Evolutionary conservation across 148 eudicot genomes (phyloP).

Genomic region (Heliamphora exappendiculata): DNA sequence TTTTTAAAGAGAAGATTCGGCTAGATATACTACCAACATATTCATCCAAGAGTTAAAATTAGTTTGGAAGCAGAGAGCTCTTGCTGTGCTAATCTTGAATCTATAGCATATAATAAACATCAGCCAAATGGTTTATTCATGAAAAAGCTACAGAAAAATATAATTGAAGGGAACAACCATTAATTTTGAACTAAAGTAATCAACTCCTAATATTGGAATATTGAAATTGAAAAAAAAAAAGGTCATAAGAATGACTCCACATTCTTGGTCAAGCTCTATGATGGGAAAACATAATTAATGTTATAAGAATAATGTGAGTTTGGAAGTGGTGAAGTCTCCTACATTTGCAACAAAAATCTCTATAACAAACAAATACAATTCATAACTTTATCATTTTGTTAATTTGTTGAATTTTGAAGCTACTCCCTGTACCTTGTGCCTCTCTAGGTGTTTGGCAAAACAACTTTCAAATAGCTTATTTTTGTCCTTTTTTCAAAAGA

Average conservation of each 20-base stretch:
- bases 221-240: not conserved
- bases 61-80: constrained; percentile 94
- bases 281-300: no score
- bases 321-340: no score
- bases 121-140: not conserved
- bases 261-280: no score
- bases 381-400: no score
- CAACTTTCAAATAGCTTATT: no score
- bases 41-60: constrained; percentile 69
- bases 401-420: constrained; percentile 4
- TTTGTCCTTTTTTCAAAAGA: no score
- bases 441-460: not conserved
- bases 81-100: constrained; percentile 82
- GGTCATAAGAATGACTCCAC: no score
- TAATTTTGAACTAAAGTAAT: not conserved
- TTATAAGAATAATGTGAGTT: no score
- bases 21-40: constrained; percentile 21
- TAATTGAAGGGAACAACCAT: not conserved
- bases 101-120: constrained; percentile 30
- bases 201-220: not conserved
- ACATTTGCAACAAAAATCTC: no score
- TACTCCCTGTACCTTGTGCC: not conserved
- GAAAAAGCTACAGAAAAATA: not conserved
- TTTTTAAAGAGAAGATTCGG: constrained; percentile 1
- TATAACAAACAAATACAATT: no score